Percentiles rank a stretch among this genome's conserved stretches.
These are phyloP conservation scores for Phytophthora crassamura DNA, from an alignment of 352 stramenopile species.

Conservation along the genomic window DNA sequence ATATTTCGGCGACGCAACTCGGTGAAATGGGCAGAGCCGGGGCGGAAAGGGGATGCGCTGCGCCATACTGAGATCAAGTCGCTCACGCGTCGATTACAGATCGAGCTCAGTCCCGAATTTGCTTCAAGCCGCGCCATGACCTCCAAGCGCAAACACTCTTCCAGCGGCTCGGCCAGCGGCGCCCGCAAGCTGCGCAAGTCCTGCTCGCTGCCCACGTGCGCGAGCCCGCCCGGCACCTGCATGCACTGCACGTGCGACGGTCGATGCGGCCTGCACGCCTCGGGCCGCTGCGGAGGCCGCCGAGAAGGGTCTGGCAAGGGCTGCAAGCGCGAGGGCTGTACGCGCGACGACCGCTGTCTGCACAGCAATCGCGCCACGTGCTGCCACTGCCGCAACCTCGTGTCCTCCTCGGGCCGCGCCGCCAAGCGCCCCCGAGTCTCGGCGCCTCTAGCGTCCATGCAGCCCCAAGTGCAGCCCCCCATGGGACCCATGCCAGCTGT, in stretches of 20 bases:
- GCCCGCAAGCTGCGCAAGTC: conserved; percentile 72
- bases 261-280: conserved; percentile 61
- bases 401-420: conserved; percentile 56
- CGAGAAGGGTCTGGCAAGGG: conserved; percentile 68
- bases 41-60: no score
- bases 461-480: conserved; percentile 7
- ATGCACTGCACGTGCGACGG: conserved; percentile 89
- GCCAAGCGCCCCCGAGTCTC: conserved; percentile 42
- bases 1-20: conserved; percentile 39
- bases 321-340: conserved; percentile 70
- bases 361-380: conserved; percentile 80
- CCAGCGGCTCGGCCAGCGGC: not conserved
- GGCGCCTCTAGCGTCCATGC: not conserved
- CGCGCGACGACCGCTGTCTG: conserved; percentile 66
- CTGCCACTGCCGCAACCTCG: conserved; percentile 83
- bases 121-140: conserved; percentile 5
- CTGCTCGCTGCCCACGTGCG: conserved; percentile 72
- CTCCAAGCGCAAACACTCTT: conserved; percentile 19
- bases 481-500: not conserved
- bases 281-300: conserved; percentile 61
- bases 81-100: conserved; percentile 15
- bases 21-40: conserved; percentile 22
- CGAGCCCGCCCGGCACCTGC: conserved; percentile 59
- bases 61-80: not conserved
- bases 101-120: conserved; percentile 29